phyloP scores from a whole-genome alignment of 805 yeast species.

The Kuraishia hungarica region DNA sequence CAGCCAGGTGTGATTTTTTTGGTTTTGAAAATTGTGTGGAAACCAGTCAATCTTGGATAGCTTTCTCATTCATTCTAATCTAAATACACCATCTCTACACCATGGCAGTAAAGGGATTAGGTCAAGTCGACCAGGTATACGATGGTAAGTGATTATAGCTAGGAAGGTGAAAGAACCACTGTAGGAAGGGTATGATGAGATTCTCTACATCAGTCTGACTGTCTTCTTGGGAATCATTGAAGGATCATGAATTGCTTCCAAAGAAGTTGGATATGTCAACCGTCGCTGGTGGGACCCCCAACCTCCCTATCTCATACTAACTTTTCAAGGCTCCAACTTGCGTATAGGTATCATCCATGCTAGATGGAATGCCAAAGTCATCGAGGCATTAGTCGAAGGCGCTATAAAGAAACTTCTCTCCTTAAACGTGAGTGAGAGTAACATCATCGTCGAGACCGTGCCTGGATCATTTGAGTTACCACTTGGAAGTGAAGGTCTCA shows the following conservation, averaged over 20 bases:
- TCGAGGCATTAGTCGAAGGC: constrained; percentile 74
- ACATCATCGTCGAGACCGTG: constrained; percentile 75
- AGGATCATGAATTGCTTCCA: too few species aligned
- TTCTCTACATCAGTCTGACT: too few species aligned
- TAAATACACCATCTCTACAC: neutral
- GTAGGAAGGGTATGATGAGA: too few species aligned
- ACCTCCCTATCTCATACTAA: neutral
- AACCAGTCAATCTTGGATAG: too few species aligned
- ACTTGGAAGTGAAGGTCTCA: constrained; percentile 55
- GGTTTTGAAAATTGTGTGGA: too few species aligned
- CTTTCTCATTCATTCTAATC: neutral
- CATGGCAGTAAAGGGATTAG: constrained; percentile 6
- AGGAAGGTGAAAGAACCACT: too few species aligned
- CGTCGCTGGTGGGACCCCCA: too few species aligned
- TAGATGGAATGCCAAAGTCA: constrained; percentile 82
- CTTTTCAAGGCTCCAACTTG: constrained; percentile 48
- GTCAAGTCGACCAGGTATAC: constrained; percentile 2
- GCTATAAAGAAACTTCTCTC: constrained; percentile 50
- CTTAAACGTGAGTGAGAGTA: constrained; percentile 66
- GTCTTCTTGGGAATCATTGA: too few species aligned
- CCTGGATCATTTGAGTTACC: constrained; percentile 97
- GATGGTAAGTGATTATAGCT: constrained; percentile 1
- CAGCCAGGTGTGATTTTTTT: too few species aligned
- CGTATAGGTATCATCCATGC: constrained; percentile 89
- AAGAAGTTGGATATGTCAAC: too few species aligned